Base-by-base conservation (phyloP, 164 flowering plant genomes). In the Liquidambar formosana region DNA sequence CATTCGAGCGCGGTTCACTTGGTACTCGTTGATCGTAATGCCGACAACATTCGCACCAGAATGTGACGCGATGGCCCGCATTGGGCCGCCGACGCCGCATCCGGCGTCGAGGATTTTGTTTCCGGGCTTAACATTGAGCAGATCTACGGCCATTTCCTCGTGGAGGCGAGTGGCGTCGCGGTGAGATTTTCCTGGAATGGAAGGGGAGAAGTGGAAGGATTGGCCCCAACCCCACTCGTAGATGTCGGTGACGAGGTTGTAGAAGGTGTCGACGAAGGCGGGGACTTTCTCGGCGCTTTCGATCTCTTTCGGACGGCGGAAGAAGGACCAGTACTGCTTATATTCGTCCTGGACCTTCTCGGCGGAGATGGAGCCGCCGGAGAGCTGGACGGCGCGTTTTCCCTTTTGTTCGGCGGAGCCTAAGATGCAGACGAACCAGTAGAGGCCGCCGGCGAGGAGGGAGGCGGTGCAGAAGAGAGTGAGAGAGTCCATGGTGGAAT, bases 11-110 rank as follows among this genome's bases (percentile, higher is more conserved):
- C 98, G 83, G 0, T 78, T 81, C 63, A 92, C 98, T 63, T 92
- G 98, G 75, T 94, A 94, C 84, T 94, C 94, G 66, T 92, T 94
- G 77, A 94, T 94, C 15, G 98, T 94, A 84, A 94, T 92, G 0
- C 98, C 98, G 25, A 86, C 92, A 10, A 94, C 90, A 1, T 84
- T 78, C 4, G 92, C 88, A 0, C 80, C 64, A 3, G 96, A 90
- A 69, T 89, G 96, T 16, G 96, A 80, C 5, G 97, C 97, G 64
- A 92, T 94, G 8, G 96, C 94, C 0, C 97, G 82, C 98, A 94
- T 92, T 25, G 98, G 98, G 0, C 97, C 98, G 1, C 98, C 98
- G 15, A 94, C 97, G 8, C 98, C 98, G 77, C 98, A 94, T 6
- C 98, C 98, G 11, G 83, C 97, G 76, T 94, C 98, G 11, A 94